Evolutionary conservation across 805 yeast genomes (phyloP).

Genomic region (Yarrowia osloensis): DNA sequence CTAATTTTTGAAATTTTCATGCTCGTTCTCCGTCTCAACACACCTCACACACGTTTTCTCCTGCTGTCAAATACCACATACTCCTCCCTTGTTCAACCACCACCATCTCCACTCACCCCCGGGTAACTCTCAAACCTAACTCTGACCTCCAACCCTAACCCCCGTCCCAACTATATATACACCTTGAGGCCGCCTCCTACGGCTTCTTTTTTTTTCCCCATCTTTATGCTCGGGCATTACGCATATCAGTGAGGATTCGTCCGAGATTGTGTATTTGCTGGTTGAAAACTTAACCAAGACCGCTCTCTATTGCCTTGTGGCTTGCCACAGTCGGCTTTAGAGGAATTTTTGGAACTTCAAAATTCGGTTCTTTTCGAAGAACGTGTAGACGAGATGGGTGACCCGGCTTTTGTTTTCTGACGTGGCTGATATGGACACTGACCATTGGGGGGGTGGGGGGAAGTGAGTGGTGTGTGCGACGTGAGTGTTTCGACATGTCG

Average conservation of each 20-base stretch:
- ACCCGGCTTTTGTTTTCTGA: background rate
- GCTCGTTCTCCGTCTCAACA: too few species aligned
- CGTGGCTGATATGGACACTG: background rate
- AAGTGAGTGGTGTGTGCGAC: too few species aligned
- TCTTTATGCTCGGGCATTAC: conserved; percentile 99
- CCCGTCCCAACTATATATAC: conserved; percentile 17
- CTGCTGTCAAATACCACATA: too few species aligned
- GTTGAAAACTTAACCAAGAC: conserved; percentile 99
- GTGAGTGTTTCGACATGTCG: too few species aligned
- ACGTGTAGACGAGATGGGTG: background rate
- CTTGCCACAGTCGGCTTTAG: conserved; percentile 31
- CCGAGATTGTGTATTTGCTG: conserved; percentile 99
- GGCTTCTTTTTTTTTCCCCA: conserved; percentile 38
- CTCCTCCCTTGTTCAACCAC: too few species aligned
- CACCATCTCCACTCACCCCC: background rate
- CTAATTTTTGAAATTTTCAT: too few species aligned
- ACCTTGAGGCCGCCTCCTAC: background rate
- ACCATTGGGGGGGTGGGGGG: background rate
- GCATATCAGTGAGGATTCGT: conserved; percentile 99
- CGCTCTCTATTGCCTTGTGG: conserved; percentile 47
- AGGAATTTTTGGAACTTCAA: conserved; percentile 46
- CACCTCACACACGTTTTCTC: too few species aligned
- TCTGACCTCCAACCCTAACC: background rate
- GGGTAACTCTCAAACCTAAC: background rate
- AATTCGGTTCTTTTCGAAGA: background rate